Conservation (phyloP, 495 filamentous ascomycete species). For the Xylaria venustula region DNA sequence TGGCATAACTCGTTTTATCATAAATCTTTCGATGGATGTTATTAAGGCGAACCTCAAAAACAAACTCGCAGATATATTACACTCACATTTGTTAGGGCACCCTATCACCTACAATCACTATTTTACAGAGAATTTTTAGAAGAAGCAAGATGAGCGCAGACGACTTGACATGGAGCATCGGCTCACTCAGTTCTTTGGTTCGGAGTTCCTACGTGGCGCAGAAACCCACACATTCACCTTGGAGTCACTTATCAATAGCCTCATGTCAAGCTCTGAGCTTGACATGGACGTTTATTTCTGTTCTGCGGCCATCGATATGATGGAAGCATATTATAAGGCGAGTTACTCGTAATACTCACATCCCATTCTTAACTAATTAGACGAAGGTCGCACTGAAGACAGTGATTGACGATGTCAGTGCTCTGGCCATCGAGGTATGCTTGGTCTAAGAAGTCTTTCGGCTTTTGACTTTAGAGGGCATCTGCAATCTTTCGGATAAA, state of each 20-base stretch:
- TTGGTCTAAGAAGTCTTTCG: constrained; percentile 36
- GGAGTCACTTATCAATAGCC: background rate
- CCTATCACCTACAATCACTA: constrained; percentile 61
- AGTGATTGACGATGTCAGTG: too few relatives aligned
- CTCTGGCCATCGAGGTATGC: constrained; percentile 50
- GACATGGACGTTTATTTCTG: constrained; percentile 33
- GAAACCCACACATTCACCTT: background rate
- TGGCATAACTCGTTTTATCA: constrained; percentile 27
- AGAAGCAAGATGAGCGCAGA: too few relatives aligned
- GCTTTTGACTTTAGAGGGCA: constrained; percentile 32
- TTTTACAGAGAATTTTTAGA: constrained; percentile 50
- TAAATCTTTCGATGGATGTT: constrained; percentile 29
- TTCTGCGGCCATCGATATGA: constrained; percentile 29
- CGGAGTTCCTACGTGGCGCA: background rate
- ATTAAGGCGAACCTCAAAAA: constrained; percentile 19
- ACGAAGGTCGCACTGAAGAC: constrained; percentile 50
- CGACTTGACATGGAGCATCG: constrained; percentile 12
- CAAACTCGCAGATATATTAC: constrained; percentile 37
- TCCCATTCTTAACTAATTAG: background rate
- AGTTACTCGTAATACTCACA: background rate
- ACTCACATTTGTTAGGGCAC: constrained; percentile 34
- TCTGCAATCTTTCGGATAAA: constrained; percentile 25
- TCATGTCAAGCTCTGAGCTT: constrained; percentile 17
- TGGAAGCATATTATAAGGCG: constrained; percentile 43
- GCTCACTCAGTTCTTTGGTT: constrained; percentile 19